Evolutionary conservation across 1,284 basidiomycete species (phyloP), one percentile per base, ranked within the genome.

Genomic region (Singerocomus inundabilis): DNA sequence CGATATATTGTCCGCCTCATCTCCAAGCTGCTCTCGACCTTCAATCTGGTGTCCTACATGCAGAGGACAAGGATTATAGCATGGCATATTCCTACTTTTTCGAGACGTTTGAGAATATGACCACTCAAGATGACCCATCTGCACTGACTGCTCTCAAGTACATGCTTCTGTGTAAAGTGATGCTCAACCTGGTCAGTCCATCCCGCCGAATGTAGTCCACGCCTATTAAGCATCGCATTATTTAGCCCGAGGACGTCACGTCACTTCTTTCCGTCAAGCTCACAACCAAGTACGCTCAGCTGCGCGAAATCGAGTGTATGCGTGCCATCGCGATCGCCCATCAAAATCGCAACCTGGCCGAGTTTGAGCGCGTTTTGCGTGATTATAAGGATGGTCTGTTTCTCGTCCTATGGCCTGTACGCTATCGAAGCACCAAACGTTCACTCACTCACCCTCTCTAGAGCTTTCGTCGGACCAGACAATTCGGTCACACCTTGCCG

Each of bases 71-170:
- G 66, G 96, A 99, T 69, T 98, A 98, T 70, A 95, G 85, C 52
- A 99, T 95, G 1, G 96, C 85, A 34, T 98, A 98, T 69, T 96
- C 93, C 1, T 99, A 99, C 76, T 98, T 98, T 72, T 95, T 93
- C 60, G 96, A 99, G 71, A 89, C 93, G 3, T 96, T 98, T 57
- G 96, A 99, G 68, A 85, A 80, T 57, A 64, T 88, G 56, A 80
- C 77, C 46, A 61, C 79, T 5, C 81, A 87, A 61, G 93, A 91
- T 2, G 88, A 92, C 55, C 84, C 89, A 3, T 67, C 70, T 15
- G 84, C 94, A 1, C 75, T 96, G n/a, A 80, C 81, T 4, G 93
- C 93, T 10, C 77, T 99, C 57, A 98, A 98, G 72, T 98, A 98
- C 72, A 97, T 98, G 94, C 77, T 98, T 12, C 73, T 98, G 41